phyloP scores from a whole-genome alignment of 257 asterid species.

The Datura wrightii region DNA sequence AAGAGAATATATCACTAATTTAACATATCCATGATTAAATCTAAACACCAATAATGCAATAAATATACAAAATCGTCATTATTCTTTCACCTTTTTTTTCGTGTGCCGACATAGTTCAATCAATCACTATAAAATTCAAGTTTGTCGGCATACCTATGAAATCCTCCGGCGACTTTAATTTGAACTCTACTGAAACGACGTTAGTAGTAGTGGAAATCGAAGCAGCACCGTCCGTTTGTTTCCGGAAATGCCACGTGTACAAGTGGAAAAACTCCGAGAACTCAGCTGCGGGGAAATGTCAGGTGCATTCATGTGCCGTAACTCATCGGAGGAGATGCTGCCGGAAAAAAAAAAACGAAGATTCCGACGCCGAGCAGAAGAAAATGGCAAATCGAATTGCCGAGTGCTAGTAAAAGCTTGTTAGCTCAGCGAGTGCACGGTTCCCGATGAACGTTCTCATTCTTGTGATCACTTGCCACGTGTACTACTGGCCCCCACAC shows the following conservation, averaged over 20 bases:
- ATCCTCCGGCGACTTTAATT: neutral
- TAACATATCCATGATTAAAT: neutral
- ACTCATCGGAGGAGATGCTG: neutral
- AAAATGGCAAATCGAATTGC: neutral
- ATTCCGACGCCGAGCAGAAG: neutral
- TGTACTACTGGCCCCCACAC: no score
- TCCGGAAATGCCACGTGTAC: no score
- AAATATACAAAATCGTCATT: neutral
- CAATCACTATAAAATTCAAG: neutral
- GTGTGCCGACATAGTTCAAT: neutral
- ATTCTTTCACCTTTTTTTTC: neutral
- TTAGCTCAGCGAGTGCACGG: neutral
- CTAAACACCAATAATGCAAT: slow-evolving; percentile 4
- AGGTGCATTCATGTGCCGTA: neutral
- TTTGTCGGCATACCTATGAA: neutral
- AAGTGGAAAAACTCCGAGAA: no score
- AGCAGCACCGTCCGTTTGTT: no score
- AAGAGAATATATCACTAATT: neutral
- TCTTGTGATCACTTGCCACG: no score
- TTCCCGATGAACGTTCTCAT: neutral
- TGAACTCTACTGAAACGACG: neutral
- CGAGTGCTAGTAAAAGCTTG: neutral
- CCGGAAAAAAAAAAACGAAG: neutral
- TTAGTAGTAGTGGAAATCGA: neutral
- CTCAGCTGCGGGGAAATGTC: no score